Conservation (phyloP, 23 red algal species). For the Chondrus crispus region DNA sequence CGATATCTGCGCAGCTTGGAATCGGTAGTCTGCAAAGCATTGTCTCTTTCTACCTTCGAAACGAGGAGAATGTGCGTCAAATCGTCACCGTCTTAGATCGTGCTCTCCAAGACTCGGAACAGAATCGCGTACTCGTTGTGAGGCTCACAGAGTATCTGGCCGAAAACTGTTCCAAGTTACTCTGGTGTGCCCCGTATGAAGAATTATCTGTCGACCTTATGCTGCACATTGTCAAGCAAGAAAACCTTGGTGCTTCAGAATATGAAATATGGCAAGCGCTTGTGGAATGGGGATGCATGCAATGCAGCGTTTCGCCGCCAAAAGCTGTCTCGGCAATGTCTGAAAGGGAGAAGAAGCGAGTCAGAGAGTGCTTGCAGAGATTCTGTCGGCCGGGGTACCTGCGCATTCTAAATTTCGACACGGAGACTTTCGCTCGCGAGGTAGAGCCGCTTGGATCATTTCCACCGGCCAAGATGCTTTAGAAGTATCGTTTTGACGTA, state of each 20-base stretch:
- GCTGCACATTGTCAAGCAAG: conserved; percentile 35
- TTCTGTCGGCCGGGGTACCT: conserved; percentile 35
- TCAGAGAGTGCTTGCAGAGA: not conserved
- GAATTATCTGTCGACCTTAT: not conserved
- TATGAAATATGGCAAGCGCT: conserved; percentile 15
- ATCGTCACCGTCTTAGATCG: not conserved
- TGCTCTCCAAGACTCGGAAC: not conserved
- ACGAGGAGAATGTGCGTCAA: not conserved
- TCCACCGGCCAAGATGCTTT: not conserved
- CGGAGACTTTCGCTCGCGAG: conserved; percentile 29
- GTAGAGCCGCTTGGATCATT: conserved; percentile 51
- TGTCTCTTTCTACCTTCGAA: conserved; percentile 12
- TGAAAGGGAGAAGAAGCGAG: not conserved
- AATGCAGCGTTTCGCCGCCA: not conserved
- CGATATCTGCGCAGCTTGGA: not conserved
- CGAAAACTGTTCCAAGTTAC: not conserved
- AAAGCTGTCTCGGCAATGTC: conserved; percentile 25
- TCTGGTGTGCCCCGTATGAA: not conserved
- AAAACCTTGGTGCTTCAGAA: conserved; percentile 40
- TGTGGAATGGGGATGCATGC: conserved; percentile 24
- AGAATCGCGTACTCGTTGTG: not conserved
- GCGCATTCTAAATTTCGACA: conserved; percentile 36
- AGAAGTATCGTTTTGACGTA: not conserved
- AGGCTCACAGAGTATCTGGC: conserved; percentile 24
- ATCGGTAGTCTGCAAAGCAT: conserved; percentile 24